A percentile compares a stretch with the other conserved stretches of the same genome.
phyloP scores from a whole-genome alignment of 2,329 filamentous ascomycete genomes.

The Rachicladosporium sp. region DNA sequence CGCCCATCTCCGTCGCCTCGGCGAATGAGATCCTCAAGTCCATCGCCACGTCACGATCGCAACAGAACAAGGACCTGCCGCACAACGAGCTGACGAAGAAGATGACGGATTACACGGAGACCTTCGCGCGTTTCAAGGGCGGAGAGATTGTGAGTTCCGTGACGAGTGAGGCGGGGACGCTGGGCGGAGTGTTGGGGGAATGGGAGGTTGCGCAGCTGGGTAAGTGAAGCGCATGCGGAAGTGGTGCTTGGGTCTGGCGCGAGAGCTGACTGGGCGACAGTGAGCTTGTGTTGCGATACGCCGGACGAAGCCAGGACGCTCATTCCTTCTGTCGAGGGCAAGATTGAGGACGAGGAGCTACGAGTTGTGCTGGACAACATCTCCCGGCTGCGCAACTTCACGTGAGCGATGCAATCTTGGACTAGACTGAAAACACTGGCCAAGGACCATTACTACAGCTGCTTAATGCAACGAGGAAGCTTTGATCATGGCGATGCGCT shows the following conservation, averaged over 20 bases:
- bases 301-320: conserved; percentile 94
- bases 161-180: conserved; percentile 55
- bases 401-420: conserved; percentile 2
- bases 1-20: conserved; percentile 84
- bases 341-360: conserved; percentile 80
- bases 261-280: conserved; percentile 34
- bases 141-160: conserved; percentile 88
- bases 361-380: conserved; percentile 84
- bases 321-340: conserved; percentile 77
- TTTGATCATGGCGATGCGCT: too few species aligned
- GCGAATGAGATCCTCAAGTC: conserved; percentile 85
- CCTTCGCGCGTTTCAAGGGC: conserved; percentile 91
- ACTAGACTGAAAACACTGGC: too few species aligned
- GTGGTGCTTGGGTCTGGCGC: neutral
- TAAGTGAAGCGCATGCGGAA: conserved; percentile 29
- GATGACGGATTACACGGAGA: conserved; percentile 83
- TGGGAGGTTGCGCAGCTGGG: conserved; percentile 91
- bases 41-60: conserved; percentile 43
- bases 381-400: conserved; percentile 55
- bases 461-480: too few species aligned
- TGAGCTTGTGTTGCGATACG: conserved; percentile 80
- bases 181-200: conserved; percentile 37
- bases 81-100: conserved; percentile 46
- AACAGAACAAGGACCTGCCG: conserved; percentile 58
- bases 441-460: too few species aligned